A percentile compares a stretch with the other conserved stretches of the same genome.
Evolutionary conservation across 192 early-diverging fungal genomes (phyloP).

Genomic region (Kickxella alabastrina): DNA sequence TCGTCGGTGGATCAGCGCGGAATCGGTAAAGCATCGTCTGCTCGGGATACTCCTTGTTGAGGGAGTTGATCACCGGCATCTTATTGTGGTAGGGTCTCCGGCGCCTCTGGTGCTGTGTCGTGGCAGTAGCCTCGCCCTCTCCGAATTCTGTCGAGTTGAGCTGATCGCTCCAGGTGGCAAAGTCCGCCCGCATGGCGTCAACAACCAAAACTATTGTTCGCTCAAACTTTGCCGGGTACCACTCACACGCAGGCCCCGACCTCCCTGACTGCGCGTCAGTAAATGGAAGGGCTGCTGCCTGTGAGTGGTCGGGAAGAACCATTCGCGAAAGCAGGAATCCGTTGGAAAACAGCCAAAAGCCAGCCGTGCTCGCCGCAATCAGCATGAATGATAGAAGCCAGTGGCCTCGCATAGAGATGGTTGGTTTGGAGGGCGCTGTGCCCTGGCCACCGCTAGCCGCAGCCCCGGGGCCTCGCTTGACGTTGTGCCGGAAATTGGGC

Average conservation of each 20-base stretch:
- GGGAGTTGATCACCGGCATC: conserved; percentile 47
- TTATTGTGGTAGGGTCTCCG: conserved; percentile 41
- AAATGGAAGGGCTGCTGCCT: conserved; percentile 20
- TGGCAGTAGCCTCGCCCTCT: not conserved
- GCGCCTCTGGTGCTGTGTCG: not conserved
- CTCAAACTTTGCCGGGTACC: conserved; percentile 53
- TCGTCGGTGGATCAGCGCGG: conserved; percentile 74
- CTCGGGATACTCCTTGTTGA: conserved; percentile 50
- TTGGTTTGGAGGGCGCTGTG: no score
- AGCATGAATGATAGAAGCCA: conserved; percentile 21
- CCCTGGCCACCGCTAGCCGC: no score
- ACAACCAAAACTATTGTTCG: conserved; percentile 65
- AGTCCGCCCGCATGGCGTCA: conserved; percentile 72
- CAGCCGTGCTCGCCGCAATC: conserved; percentile 22
- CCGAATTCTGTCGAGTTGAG: conserved; percentile 1
- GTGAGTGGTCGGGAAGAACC: conserved; percentile 55
- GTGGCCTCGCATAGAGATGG: conserved; percentile 20
- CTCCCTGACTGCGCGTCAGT: not conserved
- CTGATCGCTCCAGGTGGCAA: conserved; percentile 52
- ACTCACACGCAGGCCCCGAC: no score
- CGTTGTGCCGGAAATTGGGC: no score
- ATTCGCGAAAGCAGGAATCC: conserved; percentile 72
- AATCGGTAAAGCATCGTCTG: conserved; percentile 65
- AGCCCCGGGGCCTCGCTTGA: no score
- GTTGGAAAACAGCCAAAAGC: conserved; percentile 63